Evolutionary conservation across 1,284 basidiomycete genomes (phyloP).

Genomic region (Fomitopsis betulina): DNA sequence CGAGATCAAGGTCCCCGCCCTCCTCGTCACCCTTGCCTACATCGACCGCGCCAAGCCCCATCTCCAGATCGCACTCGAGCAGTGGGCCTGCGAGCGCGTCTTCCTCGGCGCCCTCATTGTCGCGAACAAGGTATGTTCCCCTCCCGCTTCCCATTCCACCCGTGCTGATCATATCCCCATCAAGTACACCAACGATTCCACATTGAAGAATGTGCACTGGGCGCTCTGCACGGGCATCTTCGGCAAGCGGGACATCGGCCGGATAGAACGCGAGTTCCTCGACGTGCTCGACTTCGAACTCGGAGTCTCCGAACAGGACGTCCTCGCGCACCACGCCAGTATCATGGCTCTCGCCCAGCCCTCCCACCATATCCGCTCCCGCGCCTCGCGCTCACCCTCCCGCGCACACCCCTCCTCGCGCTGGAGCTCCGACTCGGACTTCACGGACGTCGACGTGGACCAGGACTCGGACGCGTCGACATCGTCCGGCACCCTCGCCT

Average conservation of each 20-base stretch:
- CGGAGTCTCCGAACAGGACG: slow-evolving; percentile 53
- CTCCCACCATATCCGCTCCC: slow-evolving; percentile 12
- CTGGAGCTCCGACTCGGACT: slow-evolving; percentile 20
- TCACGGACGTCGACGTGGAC: slow-evolving; percentile 6
- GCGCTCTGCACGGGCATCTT: slow-evolving; percentile 74
- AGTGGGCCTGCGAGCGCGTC: slow-evolving; percentile 76
- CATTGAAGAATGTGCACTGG: slow-evolving; percentile 75
- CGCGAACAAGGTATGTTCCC: slow-evolving; percentile 56
- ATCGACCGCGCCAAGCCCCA: slow-evolving; percentile 68
- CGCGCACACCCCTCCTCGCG: slow-evolving; percentile 17
- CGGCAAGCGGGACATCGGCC: slow-evolving; percentile 70
- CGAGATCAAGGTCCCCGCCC: slow-evolving; percentile 58
- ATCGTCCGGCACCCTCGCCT: slow-evolving; percentile 20
- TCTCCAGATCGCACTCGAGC: slow-evolving; percentile 68
- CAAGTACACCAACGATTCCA: slow-evolving; percentile 71
- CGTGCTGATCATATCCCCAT: slow-evolving; percentile 12
- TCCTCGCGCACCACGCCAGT: slow-evolving; percentile 56
- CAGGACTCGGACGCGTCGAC: slow-evolving; percentile 15
- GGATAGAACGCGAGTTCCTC: slow-evolving; percentile 75
- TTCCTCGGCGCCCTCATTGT: slow-evolving; percentile 70
- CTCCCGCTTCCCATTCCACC: slow-evolving; percentile 9
- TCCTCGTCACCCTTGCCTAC: slow-evolving; percentile 65
- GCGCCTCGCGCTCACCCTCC: slow-evolving; percentile 13
- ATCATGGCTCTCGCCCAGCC: slow-evolving; percentile 38
- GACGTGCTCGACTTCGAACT: slow-evolving; percentile 73